Base-by-base conservation (phyloP, 345 rosid species). In the Brassica cretica region DNA sequence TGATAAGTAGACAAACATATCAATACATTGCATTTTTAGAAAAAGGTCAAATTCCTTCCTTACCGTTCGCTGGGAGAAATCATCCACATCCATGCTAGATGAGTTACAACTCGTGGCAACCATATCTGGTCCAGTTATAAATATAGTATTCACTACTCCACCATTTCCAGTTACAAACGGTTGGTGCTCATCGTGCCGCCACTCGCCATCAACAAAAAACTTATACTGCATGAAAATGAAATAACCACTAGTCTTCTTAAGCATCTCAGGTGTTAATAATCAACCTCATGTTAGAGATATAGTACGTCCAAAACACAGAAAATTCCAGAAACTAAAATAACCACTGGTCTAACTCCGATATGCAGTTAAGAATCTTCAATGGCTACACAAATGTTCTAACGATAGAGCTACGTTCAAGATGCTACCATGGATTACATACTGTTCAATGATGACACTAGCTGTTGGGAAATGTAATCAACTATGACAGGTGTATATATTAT, bases 121-220 rank as follows among this genome's bases (percentile, higher is more conserved):
- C 80, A 69, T 76, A 83, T 82, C 85, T 55, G 85, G 85, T 60
- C 89, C 76, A 58, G 87, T 75, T 81, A 91, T 73, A 68, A 83
- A 76, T 76, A 93, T 70, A 39, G 88, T 89, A 84, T 96, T 96
- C 82, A 91, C 89, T 64, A 85, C 66, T 69, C 96, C 99, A 79
- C 80, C 91, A 71, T 76, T 82, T 64, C 90, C 87, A 6, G 55
- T 82, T 58, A 90, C 88, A 81, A 71, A 78, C 21, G 88, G 87
- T 76, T 86, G 91, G 51, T 77, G 89, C 79, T 91, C 95, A 85
- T 93, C 99, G 24, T 93, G 89, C 79, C 87, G 86, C 99, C 98
- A 91, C 68, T 91, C 89, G 79, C 90, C 98, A 84, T 96, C 99
- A 59, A 96, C 93, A 78, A 49, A 81, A 80, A 96, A 96, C 79